Percentiles rank a stretch among this genome's conserved stretches.
These are phyloP conservation scores for Saccharomycopsis lassenensis DNA, from an alignment of 805 yeast species.

Conservation along the genomic window DNA sequence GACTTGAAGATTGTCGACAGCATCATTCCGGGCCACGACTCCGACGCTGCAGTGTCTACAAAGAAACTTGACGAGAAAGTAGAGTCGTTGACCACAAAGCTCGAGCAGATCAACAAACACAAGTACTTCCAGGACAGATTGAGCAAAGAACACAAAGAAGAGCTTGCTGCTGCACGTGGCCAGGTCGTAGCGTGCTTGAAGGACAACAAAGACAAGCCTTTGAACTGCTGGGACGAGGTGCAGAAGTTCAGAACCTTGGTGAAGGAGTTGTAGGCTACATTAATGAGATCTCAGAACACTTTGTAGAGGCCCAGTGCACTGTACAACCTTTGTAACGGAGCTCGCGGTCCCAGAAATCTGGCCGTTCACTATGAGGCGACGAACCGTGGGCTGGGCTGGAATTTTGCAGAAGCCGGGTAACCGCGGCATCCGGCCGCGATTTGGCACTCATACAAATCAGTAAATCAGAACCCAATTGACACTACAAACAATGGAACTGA, in stretches of 20 bases:
- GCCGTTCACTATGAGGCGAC: too few relatives aligned
- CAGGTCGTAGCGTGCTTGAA: constrained; percentile 49
- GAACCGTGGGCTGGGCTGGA: too few relatives aligned
- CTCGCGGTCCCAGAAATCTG: too few relatives aligned
- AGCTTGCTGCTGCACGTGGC: constrained; percentile 35
- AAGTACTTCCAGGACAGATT: constrained; percentile 19
- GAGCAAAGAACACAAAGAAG: constrained; percentile 25
- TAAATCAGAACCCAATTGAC: too few relatives aligned
- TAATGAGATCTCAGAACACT: too few relatives aligned
- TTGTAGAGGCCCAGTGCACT: too few relatives aligned
- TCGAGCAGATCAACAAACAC: constrained; percentile 23
- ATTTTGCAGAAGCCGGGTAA: too few relatives aligned
- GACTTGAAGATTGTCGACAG: constrained; percentile 37
- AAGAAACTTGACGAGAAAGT: constrained; percentile 32
- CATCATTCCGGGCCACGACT: constrained; percentile 28
- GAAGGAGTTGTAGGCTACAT: constrained; percentile 28
- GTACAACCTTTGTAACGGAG: too few relatives aligned
- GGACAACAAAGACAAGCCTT: constrained; percentile 49
- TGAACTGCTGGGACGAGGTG: constrained; percentile 78
- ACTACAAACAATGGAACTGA: too few relatives aligned
- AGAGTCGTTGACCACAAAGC: constrained; percentile 26
- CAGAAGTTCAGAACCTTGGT: constrained; percentile 55
- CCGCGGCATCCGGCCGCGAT: too few relatives aligned
- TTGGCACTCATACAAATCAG: too few relatives aligned
- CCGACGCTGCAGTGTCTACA: constrained; percentile 25